Conservation (phyloP, 768 basidiomycete genomes). For the Cantharellus anzutake region DNA sequence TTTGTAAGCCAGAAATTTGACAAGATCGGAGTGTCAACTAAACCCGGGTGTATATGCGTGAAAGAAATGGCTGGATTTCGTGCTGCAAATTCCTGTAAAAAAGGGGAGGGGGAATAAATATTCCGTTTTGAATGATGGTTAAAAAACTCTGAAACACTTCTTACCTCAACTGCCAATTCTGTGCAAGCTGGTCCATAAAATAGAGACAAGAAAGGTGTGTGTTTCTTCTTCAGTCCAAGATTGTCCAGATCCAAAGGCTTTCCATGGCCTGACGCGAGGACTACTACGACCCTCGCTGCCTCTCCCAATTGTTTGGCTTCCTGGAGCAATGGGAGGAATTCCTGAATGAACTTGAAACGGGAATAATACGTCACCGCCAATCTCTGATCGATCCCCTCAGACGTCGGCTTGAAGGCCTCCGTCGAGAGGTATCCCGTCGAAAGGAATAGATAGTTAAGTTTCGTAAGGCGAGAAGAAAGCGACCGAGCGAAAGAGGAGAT, state of each 20-base stretch:
- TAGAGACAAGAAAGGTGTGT: background rate
- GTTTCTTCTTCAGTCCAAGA: constrained; percentile 7
- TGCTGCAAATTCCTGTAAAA: constrained; percentile 4
- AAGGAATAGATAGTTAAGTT: background rate
- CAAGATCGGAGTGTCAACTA: constrained; percentile 4
- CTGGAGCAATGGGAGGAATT: constrained; percentile 5
- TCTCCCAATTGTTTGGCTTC: constrained; percentile 5
- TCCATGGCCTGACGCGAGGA: background rate
- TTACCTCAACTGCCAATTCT: background rate
- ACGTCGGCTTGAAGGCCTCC: background rate
- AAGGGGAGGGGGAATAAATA: too few species aligned
- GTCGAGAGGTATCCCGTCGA: background rate
- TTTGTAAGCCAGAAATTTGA: background rate
- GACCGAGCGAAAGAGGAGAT: constrained; percentile 3
- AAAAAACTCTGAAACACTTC: background rate
- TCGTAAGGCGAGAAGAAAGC: background rate
- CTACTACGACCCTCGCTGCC: background rate
- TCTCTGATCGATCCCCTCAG: constrained; percentile 10
- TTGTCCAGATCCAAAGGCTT: background rate
- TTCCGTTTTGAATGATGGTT: background rate
- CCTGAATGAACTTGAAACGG: constrained; percentile 7
- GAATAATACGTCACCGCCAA: constrained; percentile 9
- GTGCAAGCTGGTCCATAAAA: background rate
- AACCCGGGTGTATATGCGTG: constrained; percentile 6
- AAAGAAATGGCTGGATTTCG: constrained; percentile 4